Evolutionary conservation across 2,329 filamentous ascomycete species (phyloP).

Genomic region (Xylaria hypoxylon): DNA sequence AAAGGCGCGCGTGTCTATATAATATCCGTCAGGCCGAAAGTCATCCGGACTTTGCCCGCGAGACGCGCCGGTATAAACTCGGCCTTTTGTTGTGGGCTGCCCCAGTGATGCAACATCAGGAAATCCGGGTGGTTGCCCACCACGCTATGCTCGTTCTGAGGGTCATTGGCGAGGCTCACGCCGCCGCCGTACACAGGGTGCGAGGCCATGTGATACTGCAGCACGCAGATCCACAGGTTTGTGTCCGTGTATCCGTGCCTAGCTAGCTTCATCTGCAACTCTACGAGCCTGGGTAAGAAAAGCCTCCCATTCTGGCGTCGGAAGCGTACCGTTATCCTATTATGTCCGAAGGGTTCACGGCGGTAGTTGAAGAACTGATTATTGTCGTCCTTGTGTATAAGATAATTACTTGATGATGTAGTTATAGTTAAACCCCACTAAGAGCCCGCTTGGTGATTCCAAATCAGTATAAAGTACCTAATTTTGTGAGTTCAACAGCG

Average conservation of each 20-base stretch:
- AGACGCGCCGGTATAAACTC: slow-evolving; percentile 66
- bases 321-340: slow-evolving; percentile 68
- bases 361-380: slow-evolving; percentile 74
- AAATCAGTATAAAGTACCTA: no score
- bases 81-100: slow-evolving; percentile 64
- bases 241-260: slow-evolving; percentile 56
- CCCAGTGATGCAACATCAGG: slow-evolving; percentile 72
- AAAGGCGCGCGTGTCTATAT: slow-evolving; percentile 67
- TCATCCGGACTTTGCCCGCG: slow-evolving; percentile 64
- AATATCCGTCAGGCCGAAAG: slow-evolving; percentile 73
- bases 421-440: no score
- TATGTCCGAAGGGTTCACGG: slow-evolving; percentile 70
- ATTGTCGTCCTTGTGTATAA: slow-evolving; percentile 67
- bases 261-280: slow-evolving; percentile 69
- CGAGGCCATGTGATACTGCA: slow-evolving; percentile 68
- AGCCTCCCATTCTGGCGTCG: slow-evolving; percentile 68
- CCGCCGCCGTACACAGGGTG: slow-evolving; percentile 61
- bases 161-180: slow-evolving; percentile 70
- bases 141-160: slow-evolving; percentile 72
- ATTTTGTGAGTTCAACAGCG: no score
- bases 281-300: slow-evolving; percentile 61
- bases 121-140: slow-evolving; percentile 73
- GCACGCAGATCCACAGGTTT: slow-evolving; percentile 73
- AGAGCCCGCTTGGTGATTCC: no score
- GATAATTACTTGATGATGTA: no score